Conservation (phyloP, 1,284 basidiomycete species). For the Heterobasidion occidentale region DNA sequence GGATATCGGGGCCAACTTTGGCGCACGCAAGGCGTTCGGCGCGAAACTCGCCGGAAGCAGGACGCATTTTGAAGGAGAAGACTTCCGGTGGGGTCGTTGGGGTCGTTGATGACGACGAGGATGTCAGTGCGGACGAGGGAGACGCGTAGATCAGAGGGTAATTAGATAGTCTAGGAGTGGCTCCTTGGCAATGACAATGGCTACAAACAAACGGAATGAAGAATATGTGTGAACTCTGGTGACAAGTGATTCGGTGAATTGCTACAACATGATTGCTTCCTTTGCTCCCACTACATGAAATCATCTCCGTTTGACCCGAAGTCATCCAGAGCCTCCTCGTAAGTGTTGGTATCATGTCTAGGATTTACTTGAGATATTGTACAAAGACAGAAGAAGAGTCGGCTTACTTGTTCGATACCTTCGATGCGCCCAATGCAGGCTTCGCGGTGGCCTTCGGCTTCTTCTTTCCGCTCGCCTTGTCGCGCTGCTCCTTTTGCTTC, state of each 20-base stretch:
- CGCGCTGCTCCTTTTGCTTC: constrained; percentile 85
- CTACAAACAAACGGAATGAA: neutral
- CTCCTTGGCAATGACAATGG: neutral
- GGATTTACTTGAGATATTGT: constrained; percentile 1
- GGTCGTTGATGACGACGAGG: constrained; percentile 62
- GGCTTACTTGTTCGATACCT: constrained; percentile 53
- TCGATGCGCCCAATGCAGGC: constrained; percentile 68
- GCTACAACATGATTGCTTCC: neutral
- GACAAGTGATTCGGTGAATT: neutral
- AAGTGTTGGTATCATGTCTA: constrained; percentile 71
- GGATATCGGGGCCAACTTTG: constrained; percentile 79
- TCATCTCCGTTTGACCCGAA: constrained; percentile 63
- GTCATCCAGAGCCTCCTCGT: constrained; percentile 84
- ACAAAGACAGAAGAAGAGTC: neutral
- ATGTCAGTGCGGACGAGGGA: constrained; percentile 43
- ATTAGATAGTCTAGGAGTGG: neutral
- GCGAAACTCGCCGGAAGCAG: constrained; percentile 65
- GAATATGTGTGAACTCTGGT: neutral
- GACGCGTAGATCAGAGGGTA: constrained; percentile 13
- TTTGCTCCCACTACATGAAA: constrained; percentile 53
- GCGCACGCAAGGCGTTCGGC: constrained; percentile 74
- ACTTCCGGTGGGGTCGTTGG: constrained; percentile 64
- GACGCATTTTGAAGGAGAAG: constrained; percentile 59
- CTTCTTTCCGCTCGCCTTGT: constrained; percentile 85
- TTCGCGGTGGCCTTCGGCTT: constrained; percentile 70